Evolutionary conservation across 2,329 filamentous ascomycete genomes (phyloP).

Genomic region (Colletotrichum sp.): DNA sequence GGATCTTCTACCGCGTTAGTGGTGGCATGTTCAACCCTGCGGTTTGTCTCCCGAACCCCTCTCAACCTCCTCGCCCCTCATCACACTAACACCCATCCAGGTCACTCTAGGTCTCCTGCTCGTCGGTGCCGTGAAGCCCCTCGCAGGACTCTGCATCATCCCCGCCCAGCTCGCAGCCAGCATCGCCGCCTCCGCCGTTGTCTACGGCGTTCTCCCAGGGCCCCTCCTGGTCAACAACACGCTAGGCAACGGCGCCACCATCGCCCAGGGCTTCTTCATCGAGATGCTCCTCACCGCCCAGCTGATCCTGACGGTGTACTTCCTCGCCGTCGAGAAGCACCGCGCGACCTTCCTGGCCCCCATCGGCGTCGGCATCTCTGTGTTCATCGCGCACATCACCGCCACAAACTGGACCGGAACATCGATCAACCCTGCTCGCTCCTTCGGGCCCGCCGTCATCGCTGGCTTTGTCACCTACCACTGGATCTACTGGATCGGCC

Average conservation of each 20-base stretch:
- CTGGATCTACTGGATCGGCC: slow-evolving; percentile 50
- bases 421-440: slow-evolving; percentile 54
- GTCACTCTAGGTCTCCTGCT: slow-evolving; percentile 62
- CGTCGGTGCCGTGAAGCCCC: slow-evolving; percentile 56
- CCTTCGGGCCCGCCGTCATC: slow-evolving; percentile 52
- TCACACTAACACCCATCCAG: slow-evolving; percentile 24
- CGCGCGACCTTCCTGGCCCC: slow-evolving; percentile 73
- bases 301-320: slow-evolving; percentile 68
- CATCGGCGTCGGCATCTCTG: slow-evolving; percentile 71
- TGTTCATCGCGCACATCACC: slow-evolving; percentile 62
- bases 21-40: slow-evolving; percentile 55
- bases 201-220: slow-evolving; percentile 60
- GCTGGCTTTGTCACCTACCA: slow-evolving; percentile 46
- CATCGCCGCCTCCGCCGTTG: slow-evolving; percentile 63
- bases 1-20: slow-evolving; percentile 60
- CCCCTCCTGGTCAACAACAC: slow-evolving; percentile 57
- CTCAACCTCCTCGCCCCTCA: not conserved
- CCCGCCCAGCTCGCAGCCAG: slow-evolving; percentile 61
- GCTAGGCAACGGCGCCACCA: slow-evolving; percentile 53
- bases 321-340: slow-evolving; percentile 77
- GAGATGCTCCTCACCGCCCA: slow-evolving; percentile 70
- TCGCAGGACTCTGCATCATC: slow-evolving; percentile 57
- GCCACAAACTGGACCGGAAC: slow-evolving; percentile 51
- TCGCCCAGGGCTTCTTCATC: slow-evolving; percentile 66
- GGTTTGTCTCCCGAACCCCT: not conserved